Conservation (phyloP, 139 green algal species). For the Chlorella sorokiniana region DNA sequence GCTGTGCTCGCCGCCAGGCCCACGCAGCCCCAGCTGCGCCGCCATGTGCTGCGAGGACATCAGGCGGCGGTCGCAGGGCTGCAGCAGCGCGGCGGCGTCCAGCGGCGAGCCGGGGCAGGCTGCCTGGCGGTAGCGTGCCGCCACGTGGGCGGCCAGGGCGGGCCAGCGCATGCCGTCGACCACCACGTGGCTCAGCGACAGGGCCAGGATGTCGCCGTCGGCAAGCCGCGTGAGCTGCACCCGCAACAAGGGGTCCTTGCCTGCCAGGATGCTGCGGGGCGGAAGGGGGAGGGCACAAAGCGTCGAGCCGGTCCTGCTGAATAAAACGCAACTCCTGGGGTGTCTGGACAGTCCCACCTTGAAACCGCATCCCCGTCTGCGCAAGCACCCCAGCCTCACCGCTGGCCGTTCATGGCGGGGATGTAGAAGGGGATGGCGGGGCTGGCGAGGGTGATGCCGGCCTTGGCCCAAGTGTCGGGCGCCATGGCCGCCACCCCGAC, state of each 20-base stretch:
- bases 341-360: too few species aligned
- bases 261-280: neutral
- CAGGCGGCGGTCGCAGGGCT: neutral
- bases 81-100: conserved; percentile 1
- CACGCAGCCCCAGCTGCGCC: neutral
- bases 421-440: conserved; percentile 13
- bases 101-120: neutral
- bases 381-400: too few species aligned
- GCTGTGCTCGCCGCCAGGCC: neutral
- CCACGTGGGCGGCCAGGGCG: conserved; percentile 9
- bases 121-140: conserved; percentile 13
- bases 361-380: too few species aligned
- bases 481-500: neutral
- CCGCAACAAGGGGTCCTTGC: neutral
- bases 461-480: neutral
- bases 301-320: neutral
- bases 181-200: neutral
- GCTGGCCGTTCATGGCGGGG: neutral
- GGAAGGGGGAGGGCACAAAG: neutral
- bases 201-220: conserved; percentile 15
- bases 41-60: neutral
- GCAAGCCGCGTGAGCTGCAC: conserved; percentile 4
- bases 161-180: conserved; percentile 20
- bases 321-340: neutral
- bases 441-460: neutral